Percentiles rank a stretch among this genome's conserved stretches.
phyloP scores from a whole-genome alignment of 1,284 basidiomycete genomes.

The Amylostereum areolatum region DNA sequence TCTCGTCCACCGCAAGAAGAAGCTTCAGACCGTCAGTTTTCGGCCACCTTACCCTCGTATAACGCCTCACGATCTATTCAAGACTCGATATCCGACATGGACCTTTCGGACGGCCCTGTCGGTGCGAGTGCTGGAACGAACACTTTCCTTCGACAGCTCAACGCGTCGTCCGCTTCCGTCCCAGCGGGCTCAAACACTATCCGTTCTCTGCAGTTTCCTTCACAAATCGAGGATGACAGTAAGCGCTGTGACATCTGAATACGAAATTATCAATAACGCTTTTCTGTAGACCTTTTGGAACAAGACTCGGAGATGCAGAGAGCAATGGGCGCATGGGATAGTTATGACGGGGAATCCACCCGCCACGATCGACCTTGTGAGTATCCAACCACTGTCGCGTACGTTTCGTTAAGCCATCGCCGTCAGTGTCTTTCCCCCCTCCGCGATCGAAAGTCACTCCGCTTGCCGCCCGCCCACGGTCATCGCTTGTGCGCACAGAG shows the following conservation, averaged over 20 bases:
- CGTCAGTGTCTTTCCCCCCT: constrained; percentile 18
- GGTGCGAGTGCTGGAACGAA: constrained; percentile 28
- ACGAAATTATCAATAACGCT: too few species aligned
- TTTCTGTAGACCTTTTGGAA: constrained; percentile 54
- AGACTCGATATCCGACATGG: constrained; percentile 20
- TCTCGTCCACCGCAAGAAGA: not conserved
- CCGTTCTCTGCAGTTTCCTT: constrained; percentile 54
- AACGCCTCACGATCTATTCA: not conserved
- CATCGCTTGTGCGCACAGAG: constrained; percentile 11
- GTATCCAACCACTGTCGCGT: constrained; percentile 1
- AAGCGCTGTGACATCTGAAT: too few species aligned
- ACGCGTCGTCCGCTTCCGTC: constrained; percentile 33
- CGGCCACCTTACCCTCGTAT: not conserved
- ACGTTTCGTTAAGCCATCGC: not conserved
- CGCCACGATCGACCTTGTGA: constrained; percentile 15
- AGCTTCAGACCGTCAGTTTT: constrained; percentile 19
- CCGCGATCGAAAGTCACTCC: constrained; percentile 10
- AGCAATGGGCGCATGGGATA: constrained; percentile 52
- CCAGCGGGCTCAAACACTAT: constrained; percentile 48
- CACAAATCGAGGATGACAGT: constrained; percentile 35
- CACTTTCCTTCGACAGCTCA: constrained; percentile 29
- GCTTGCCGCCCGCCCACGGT: constrained; percentile 7
- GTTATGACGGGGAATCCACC: constrained; percentile 33
- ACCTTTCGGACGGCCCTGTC: constrained; percentile 18
- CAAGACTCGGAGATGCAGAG: constrained; percentile 70